Conservation (phyloP, 2,329 filamentous ascomycete genomes). For the Aspergillus viridinutans region DNA sequence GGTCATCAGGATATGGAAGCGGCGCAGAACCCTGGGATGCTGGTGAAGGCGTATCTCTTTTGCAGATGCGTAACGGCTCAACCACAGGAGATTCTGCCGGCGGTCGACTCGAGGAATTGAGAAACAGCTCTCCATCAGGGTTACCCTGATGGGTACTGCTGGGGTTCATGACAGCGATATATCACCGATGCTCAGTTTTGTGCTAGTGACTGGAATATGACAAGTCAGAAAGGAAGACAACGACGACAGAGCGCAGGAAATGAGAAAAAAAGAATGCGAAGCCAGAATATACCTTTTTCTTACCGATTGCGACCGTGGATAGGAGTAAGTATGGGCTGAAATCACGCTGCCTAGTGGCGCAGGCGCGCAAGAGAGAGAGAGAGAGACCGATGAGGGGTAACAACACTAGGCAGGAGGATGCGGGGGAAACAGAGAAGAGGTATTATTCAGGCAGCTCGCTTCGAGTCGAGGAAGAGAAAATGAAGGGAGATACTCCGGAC, state of each 20-base stretch:
- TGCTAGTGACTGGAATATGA: neutral
- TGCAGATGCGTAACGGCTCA: conserved; percentile 79
- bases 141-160: conserved; percentile 54
- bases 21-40: conserved; percentile 46
- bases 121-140: conserved; percentile 78
- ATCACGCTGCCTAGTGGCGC: neutral
- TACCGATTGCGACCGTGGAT: neutral
- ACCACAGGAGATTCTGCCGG: conserved; percentile 69
- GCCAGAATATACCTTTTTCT: neutral
- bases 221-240: neutral
- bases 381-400: neutral
- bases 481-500: neutral
- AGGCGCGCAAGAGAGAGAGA: neutral
- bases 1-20: conserved; percentile 71
- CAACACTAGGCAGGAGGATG: neutral
- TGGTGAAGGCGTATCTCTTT: conserved; percentile 64
- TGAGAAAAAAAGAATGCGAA: conserved; percentile 9
- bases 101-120: conserved; percentile 32
- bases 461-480: conserved; percentile 6
- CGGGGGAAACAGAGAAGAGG: conserved; percentile 7
- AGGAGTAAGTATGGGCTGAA: neutral
- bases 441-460: neutral
- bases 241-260: conserved; percentile 3
- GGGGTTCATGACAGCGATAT: conserved; percentile 35
- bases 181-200: neutral